Evolutionary conservation across 2,329 filamentous ascomycete species (phyloP), one percentile per base, ranked within the genome.

Genomic region (Nemania abortiva): DNA sequence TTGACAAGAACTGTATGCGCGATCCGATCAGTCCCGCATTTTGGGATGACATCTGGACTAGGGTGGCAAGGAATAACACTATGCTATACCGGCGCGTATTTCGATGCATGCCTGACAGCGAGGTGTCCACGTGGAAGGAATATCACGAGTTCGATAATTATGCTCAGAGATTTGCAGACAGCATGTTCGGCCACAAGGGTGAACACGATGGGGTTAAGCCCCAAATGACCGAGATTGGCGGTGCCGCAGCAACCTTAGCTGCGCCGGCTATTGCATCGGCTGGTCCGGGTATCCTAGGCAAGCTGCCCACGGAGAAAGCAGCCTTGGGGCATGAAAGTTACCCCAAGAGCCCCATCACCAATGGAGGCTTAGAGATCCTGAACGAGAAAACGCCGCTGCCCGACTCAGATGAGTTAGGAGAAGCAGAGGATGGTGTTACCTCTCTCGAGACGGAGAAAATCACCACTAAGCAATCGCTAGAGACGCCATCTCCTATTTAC

Each of bases 51-150:
- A 90, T 93, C 1, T 99, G 97, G 97, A 90, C 91, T 72, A 87
- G 90, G 20, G 90, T 94, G 62, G 96, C 96, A 0, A 90, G 92
- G 71, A 98, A 98, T 83, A 99, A 99, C 79, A 99, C 96, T 2
- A 95, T 94, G 78, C 88, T 99, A 56, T 99, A 93, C 82, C 92
- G 96, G 37, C 90, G 92, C 70, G 95, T 99, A 9, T 99, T 99
- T 84, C 90, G 95, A 55, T 98, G 95, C 81, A 97, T 97, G 92
- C 96, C 96, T 1, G 96, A 99, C 79, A 98, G 91, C 60, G 94
- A 98, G 77, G 96, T 97, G 29, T 91, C 90, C 72, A 95, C 92
- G 52, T 99, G 96, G 96, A 90, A 92, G 73, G 92, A 97, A 72
- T 99, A 99, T 81, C 91, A 93, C 71, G 92, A 97, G 73, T 97